A percentile compares a stretch with the other conserved stretches of the same genome.
These are phyloP conservation scores for Gonapodya prolifera DNA, from an alignment of 192 early-diverging fungal genomes.

Conservation along the genomic window DNA sequence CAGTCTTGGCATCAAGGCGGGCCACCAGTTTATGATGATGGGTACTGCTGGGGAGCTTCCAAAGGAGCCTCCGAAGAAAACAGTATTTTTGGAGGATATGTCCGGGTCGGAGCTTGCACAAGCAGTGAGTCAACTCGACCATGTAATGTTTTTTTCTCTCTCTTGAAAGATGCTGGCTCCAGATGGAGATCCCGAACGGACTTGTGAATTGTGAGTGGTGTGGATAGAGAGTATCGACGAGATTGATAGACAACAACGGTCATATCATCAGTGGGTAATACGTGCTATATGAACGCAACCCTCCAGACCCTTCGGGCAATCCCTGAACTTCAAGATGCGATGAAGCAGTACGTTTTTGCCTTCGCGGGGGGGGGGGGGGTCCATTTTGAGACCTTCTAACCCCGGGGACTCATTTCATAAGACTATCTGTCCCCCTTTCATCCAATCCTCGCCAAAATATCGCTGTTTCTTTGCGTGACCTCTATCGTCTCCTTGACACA, in stretches of 20 bases:
- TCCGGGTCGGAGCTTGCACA: slow-evolving; percentile 70
- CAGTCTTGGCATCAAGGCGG: slow-evolving; percentile 59
- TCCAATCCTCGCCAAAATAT: slow-evolving; percentile 48
- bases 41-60: slow-evolving; percentile 90
- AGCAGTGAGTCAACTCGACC: slow-evolving; percentile 39
- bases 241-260: background rate
- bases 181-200: slow-evolving; percentile 84
- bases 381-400: slow-evolving; percentile 1
- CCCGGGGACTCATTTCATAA: background rate
- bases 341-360: slow-evolving; percentile 30
- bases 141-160: background rate
- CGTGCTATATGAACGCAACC: slow-evolving; percentile 60
- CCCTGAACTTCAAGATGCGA: slow-evolving; percentile 57
- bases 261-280: background rate
- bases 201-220: slow-evolving; percentile 46
- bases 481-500: slow-evolving; percentile 58
- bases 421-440: slow-evolving; percentile 10
- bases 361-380: slow-evolving; percentile 4
- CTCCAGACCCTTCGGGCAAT: slow-evolving; percentile 86
- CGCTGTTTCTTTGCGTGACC: slow-evolving; percentile 49
- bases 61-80: slow-evolving; percentile 55
- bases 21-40: slow-evolving; percentile 58
- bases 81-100: slow-evolving; percentile 86
- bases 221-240: background rate
- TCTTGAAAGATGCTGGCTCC: background rate